These are phyloP conservation scores for Suillus hirtellus DNA, from an alignment of 768 basidiomycete species.

Conservation along the genomic window DNA sequence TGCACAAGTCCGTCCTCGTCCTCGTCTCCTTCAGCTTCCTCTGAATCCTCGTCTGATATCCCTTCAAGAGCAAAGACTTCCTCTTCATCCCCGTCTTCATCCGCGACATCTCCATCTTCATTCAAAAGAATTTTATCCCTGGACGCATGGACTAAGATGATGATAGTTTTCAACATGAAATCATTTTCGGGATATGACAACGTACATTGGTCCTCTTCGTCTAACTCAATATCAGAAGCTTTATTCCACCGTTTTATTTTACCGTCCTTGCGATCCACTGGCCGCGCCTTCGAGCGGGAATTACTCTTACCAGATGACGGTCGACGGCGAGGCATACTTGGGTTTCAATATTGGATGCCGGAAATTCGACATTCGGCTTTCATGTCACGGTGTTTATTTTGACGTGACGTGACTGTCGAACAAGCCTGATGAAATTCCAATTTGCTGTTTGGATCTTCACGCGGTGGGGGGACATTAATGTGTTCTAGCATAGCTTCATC, in stretches of 20 bases:
- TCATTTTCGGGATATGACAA: constrained; percentile 48
- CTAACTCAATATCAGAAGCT: constrained; percentile 65
- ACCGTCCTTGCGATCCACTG: constrained; percentile 50
- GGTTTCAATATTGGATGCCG: background rate
- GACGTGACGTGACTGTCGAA: no score
- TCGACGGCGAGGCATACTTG: constrained; percentile 48
- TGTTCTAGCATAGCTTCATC: no score
- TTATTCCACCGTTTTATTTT: constrained; percentile 69
- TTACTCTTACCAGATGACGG: constrained; percentile 35
- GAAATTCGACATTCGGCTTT: no score
- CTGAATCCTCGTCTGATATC: constrained; percentile 51
- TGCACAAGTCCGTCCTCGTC: constrained; percentile 25
- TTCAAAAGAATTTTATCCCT: constrained; percentile 80
- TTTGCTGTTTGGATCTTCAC: no score
- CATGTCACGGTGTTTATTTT: no score
- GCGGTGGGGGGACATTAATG: no score
- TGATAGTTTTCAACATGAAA: constrained; percentile 67
- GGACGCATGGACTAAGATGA: constrained; percentile 61
- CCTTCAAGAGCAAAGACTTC: constrained; percentile 80
- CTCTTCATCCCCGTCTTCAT: constrained; percentile 65
- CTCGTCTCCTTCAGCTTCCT: constrained; percentile 31
- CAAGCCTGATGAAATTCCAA: no score
- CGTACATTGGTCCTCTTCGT: constrained; percentile 81
- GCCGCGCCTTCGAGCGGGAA: constrained; percentile 41
- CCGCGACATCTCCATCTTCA: constrained; percentile 48